phyloP scores from a whole-genome alignment of 2,329 filamentous ascomycete genomes.

The Amauroascus verrucosus region DNA sequence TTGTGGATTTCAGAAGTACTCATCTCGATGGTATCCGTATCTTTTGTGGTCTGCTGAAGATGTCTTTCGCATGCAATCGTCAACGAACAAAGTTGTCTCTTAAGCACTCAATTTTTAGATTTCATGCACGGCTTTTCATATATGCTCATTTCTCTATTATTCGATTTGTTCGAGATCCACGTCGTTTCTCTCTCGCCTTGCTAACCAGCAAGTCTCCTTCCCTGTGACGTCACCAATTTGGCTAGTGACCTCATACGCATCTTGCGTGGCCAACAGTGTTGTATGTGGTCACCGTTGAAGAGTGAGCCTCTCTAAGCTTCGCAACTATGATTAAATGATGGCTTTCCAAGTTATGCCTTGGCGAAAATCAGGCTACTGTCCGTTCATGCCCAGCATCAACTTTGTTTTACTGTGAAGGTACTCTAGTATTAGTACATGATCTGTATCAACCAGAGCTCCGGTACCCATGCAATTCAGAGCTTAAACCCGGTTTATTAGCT shows the following conservation, averaged over 20 bases:
- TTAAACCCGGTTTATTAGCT: no score
- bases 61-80: not conserved
- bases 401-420: no score
- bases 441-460: not conserved
- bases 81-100: not conserved
- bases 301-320: not conserved
- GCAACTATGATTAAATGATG: no score
- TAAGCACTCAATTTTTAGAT: not conserved
- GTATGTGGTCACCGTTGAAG: not conserved
- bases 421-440: not conserved
- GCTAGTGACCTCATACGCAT: slow-evolving; percentile 1
- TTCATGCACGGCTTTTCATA: no score
- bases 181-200: not conserved
- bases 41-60: not conserved
- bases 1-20: slow-evolving; percentile 2
- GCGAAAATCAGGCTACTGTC: no score
- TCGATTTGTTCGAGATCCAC: no score
- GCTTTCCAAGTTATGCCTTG: no score
- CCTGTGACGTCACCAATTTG: slow-evolving; percentile 2
- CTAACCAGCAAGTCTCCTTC: not conserved
- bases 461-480: not conserved
- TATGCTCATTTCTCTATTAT: no score
- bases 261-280: not conserved
- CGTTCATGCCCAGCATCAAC: no score
- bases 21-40: slow-evolving; percentile 1